These are phyloP conservation scores for Rhodosporidiobolus odoratus DNA, from an alignment of 768 basidiomycete species.

Conservation along the genomic window DNA sequence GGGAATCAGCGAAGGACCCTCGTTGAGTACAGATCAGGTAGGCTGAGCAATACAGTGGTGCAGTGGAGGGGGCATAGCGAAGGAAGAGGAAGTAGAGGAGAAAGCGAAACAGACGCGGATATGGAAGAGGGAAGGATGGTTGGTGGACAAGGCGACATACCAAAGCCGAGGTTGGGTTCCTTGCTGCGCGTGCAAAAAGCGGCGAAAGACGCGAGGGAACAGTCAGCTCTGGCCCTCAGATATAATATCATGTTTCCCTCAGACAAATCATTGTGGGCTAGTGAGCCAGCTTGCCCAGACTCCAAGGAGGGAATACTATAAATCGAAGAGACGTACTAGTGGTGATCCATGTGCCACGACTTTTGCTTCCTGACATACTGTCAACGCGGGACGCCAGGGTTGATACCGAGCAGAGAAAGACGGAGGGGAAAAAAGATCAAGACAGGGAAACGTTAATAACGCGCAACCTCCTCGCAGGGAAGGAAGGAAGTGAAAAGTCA, in stretches of 20 bases:
- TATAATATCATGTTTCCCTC: too few species aligned
- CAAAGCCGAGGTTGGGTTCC: conserved; percentile 32
- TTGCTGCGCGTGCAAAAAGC: neutral
- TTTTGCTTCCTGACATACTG: conserved; percentile 87
- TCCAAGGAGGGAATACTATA: too few species aligned
- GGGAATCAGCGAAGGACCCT: too few species aligned
- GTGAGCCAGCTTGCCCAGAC: too few species aligned
- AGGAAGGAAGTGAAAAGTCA: conserved; percentile 18
- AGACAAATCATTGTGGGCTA: neutral
- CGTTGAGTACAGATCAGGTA: too few species aligned
- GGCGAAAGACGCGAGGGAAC: neutral
- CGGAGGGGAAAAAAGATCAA: conserved; percentile 57
- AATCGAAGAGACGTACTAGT: conserved; percentile 55
- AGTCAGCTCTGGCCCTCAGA: neutral
- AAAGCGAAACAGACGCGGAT: too few species aligned
- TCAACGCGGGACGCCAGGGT: too few species aligned
- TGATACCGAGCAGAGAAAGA: neutral
- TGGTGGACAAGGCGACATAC: neutral
- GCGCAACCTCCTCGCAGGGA: conserved; percentile 50
- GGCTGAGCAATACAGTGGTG: neutral
- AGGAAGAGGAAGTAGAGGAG: conserved; percentile 14
- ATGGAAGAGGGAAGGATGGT: too few species aligned
- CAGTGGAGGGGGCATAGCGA: neutral
- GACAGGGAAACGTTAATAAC: neutral
- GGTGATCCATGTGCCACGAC: conserved; percentile 94